Base-by-base conservation (phyloP, 2,329 filamentous ascomycete genomes). In the Cladosporium austrohemisphaericum region DNA sequence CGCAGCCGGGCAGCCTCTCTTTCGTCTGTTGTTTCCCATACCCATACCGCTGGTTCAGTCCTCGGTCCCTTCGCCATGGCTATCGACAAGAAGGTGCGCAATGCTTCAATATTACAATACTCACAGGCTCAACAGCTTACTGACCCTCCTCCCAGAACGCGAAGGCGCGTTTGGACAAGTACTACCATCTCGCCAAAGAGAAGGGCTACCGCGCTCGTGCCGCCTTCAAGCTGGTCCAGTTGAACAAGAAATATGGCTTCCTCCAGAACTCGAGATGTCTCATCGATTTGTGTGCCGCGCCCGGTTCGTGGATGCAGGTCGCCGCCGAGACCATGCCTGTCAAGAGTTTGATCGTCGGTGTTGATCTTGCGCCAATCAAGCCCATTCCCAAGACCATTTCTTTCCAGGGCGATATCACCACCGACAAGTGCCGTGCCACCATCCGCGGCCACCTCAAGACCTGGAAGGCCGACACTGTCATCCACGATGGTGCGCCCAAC, bases 181-280 rank as follows among this genome's bases (percentile, higher is more conserved):
- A 91, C 88, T 98, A 97, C 74, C 92, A 91, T 68, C 84, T 97
- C 63, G 93, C 93, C 54, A 98, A 98, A 72, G 93, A 98, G 70
- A 97, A 96, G 71, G 93, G 93, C 55, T 98, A 96, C 68, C 80
- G 93, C 64, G 92, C 93, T 54, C 82, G 93, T 79, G 91, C 93
- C 60, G 91, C 93, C 50, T 97, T 97, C 80, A 98, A 98, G 75
- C 75, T 98, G 61, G 92, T 98, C 60, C 92, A 98, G 70, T 76
- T 98, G 62, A 98, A 98, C 76, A 96, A 97, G 74, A 97, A 96
- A 69, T 98, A 95, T 85, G 88, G 89, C 59, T 98, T 98, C 71
- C 76, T 98, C 60, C 90, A 97, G 71, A 92, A 94, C 77, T 94
- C 89, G 72, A 95, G 88, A 76, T 93, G 97, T 62, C 76, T 96